phyloP scores from a whole-genome alignment of 2,329 filamentous ascomycete genomes.

The Cryphonectria nitschkei region DNA sequence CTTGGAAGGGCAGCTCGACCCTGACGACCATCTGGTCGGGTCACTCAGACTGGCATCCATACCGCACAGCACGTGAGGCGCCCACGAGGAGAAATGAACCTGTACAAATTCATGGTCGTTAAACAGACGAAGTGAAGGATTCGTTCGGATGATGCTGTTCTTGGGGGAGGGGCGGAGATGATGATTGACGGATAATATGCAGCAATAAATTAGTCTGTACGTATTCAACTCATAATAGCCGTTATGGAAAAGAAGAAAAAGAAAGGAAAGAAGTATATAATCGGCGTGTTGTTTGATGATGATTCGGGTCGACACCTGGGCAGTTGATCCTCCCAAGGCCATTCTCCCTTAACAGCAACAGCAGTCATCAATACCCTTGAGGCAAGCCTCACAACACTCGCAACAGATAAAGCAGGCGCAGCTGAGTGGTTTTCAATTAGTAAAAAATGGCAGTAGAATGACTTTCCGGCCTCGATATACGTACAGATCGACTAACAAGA shows the following conservation, averaged over 20 bases:
- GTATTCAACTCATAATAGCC: background rate
- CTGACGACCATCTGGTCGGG: background rate
- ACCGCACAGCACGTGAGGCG: background rate
- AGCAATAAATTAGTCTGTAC: background rate
- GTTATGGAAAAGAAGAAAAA: background rate
- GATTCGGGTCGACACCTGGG: background rate
- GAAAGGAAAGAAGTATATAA: background rate
- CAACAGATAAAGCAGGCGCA: conserved; percentile 15
- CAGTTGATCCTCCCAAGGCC: too few relatives aligned
- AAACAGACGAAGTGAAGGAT: background rate
- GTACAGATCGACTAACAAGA: conserved; percentile 6
- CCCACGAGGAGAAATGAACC: background rate
- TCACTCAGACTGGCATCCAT: background rate
- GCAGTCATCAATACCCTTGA: conserved; percentile 10
- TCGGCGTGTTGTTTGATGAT: background rate
- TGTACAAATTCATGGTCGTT: background rate
- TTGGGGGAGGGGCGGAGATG: background rate
- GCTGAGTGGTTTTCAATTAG: background rate
- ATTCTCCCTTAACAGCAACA: conserved; percentile 3
- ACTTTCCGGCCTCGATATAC: background rate
- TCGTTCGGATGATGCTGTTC: too few relatives aligned
- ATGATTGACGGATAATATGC: background rate
- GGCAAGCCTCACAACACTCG: conserved; percentile 13
- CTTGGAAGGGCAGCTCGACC: background rate
- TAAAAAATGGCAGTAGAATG: background rate